A percentile compares a stretch with the other conserved stretches of the same genome.
Evolutionary conservation across 2,329 filamentous ascomycete species (phyloP).

Genomic region (Epicoccum nigrum): DNA sequence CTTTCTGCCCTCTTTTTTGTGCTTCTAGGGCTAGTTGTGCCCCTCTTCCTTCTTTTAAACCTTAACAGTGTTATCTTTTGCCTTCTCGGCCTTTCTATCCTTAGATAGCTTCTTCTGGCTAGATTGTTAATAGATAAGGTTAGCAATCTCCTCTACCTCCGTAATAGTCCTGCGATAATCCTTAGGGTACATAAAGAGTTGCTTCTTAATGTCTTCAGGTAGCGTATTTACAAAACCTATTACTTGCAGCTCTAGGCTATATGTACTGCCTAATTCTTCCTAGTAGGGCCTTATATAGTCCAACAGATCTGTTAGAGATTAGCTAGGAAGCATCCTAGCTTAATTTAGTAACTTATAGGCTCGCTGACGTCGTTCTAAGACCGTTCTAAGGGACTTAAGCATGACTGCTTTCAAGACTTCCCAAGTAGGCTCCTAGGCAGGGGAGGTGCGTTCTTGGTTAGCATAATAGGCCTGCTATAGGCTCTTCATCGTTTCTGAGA

Average conservation of each 20-base stretch:
- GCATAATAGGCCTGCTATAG: neutral
- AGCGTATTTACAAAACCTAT: neutral
- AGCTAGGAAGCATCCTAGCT: neutral
- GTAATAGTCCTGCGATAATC: neutral
- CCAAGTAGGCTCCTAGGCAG: neutral
- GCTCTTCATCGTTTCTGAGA: neutral
- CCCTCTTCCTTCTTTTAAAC: neutral
- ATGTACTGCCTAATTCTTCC: neutral
- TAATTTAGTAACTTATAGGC: neutral
- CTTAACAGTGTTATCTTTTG: neutral
- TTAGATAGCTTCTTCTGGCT: neutral
- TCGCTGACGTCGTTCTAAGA: neutral
- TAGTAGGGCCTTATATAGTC: neutral
- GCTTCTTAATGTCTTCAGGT: neutral
- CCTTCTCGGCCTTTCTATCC: neutral
- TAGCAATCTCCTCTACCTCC: neutral
- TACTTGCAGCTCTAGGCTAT: neutral
- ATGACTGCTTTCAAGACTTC: neutral
- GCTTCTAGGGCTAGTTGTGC: neutral
- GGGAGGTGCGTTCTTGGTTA: neutral
- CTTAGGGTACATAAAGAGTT: neutral
- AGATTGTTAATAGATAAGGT: neutral
- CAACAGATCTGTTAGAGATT: neutral
- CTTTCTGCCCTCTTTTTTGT: neutral
- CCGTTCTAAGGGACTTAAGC: neutral